Percentiles rank a stretch among this genome's conserved stretches.
Evolutionary conservation across 169 alveolate species (phyloP).

Genomic region (Cyclospora cayetanensis): DNA sequence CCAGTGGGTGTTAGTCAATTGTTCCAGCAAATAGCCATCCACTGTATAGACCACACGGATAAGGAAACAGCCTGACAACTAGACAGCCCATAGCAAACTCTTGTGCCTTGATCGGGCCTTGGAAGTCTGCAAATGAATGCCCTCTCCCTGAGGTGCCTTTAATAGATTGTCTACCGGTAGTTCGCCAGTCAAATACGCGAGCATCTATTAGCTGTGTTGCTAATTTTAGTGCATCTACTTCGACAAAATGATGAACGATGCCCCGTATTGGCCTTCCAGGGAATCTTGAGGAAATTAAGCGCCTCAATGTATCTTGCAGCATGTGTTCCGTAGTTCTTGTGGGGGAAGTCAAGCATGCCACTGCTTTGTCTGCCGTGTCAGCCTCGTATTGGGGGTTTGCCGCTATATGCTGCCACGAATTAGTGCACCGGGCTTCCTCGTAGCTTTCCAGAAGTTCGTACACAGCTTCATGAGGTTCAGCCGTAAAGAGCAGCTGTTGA

Average conservation of each 20-base stretch:
- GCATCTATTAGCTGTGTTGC: neutral
- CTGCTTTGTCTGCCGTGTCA: neutral
- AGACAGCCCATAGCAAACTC: neutral
- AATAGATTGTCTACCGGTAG: neutral
- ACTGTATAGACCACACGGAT: constrained; percentile 26
- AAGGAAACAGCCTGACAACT: constrained; percentile 2
- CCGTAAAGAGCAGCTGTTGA: neutral
- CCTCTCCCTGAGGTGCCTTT: neutral
- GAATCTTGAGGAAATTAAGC: neutral
- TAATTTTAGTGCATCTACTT: neutral
- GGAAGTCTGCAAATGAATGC: neutral
- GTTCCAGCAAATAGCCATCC: constrained; percentile 32
- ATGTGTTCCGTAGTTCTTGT: neutral
- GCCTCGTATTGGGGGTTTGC: too few species aligned
- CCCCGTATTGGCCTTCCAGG: constrained; percentile 17
- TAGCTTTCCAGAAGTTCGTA: neutral
- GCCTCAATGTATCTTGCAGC: neutral
- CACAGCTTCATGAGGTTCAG: neutral
- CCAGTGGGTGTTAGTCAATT: neutral
- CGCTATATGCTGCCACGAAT: neutral
- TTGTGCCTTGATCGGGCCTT: neutral
- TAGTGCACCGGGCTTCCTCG: constrained; percentile 14
- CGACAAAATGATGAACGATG: neutral
- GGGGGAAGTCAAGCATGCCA: neutral
- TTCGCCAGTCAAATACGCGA: neutral